These are phyloP conservation scores for Ceratocystis destructans DNA, from an alignment of 2,329 filamentous ascomycete species.

Conservation along the genomic window DNA sequence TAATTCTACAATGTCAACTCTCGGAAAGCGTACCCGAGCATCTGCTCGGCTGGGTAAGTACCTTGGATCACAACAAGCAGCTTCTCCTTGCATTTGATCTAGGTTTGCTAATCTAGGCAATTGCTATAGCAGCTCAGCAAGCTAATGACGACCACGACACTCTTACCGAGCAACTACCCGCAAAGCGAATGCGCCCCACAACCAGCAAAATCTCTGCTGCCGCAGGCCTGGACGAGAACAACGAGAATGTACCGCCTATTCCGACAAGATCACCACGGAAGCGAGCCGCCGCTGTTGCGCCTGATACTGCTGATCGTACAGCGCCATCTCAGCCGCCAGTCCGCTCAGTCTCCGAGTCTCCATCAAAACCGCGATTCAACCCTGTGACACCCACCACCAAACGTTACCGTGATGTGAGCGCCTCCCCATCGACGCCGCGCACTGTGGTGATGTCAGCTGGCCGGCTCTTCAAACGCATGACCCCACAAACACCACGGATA, in stretches of 20 bases:
- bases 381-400: conserved; percentile 59
- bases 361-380: conserved; percentile 15
- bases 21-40: conserved; percentile 18
- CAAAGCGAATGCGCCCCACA: conserved; percentile 10
- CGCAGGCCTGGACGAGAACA: conserved; percentile 4
- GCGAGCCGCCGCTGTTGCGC: neutral
- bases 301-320: neutral
- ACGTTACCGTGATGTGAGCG: conserved; percentile 65
- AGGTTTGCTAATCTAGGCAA: neutral
- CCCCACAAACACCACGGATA: conserved; percentile 51
- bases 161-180: conserved; percentile 10
- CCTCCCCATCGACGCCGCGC: conserved; percentile 63
- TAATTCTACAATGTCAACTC: conserved; percentile 10
- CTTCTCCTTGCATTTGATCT: neutral
- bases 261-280: neutral
- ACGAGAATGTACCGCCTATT: conserved; percentile 15
- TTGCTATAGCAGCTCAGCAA: neutral
- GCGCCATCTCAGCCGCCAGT: neutral
- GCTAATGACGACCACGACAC: conserved; percentile 1
- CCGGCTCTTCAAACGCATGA: conserved; percentile 62
- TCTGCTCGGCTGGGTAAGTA: conserved; percentile 18
- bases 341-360: conserved; percentile 11
- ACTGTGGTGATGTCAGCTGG: conserved; percentile 69
- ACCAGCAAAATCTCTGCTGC: neutral
- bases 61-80: neutral